phyloP scores from a whole-genome alignment of 306 rosid species.

The Cucurbita pepo region DNA sequence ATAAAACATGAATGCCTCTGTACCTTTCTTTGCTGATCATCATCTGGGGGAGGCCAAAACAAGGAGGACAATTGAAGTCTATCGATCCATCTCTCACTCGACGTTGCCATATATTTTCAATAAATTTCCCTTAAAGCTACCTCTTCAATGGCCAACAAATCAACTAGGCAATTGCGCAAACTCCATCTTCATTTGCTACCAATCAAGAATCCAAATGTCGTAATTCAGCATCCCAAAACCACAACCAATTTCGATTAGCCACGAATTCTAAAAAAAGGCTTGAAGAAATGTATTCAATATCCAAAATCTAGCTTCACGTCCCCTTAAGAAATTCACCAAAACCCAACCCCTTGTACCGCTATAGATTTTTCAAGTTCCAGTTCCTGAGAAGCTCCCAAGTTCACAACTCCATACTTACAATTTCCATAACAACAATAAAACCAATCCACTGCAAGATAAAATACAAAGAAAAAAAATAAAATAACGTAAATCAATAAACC shows the following conservation, averaged over 20 bases:
- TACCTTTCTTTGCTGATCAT: conserved; percentile 55
- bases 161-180: conserved; percentile 7
- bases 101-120: conserved; percentile 29
- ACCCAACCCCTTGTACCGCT: not conserved
- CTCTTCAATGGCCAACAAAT: conserved; percentile 6
- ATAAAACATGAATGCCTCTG: not conserved
- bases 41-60: conserved; percentile 81
- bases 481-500: not conserved
- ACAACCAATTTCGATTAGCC: not conserved
- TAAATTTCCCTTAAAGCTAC: not conserved
- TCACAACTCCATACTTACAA: not conserved
- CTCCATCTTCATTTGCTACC: conserved; percentile 37
- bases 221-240: conserved; percentile 35
- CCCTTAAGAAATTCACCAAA: not conserved
- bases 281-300: not conserved
- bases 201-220: conserved; percentile 38
- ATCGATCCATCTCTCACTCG: conserved; percentile 62
- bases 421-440: not conserved
- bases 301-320: not conserved
- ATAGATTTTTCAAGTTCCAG: not conserved
- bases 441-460: not conserved
- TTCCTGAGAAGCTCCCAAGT: not conserved
- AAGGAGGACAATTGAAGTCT: conserved; percentile 61
- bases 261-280: not conserved
- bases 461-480: not conserved